Evolutionary conservation across 1,139 yeast species (phyloP).

Genomic region (Yamadazyma atlantica): DNA sequence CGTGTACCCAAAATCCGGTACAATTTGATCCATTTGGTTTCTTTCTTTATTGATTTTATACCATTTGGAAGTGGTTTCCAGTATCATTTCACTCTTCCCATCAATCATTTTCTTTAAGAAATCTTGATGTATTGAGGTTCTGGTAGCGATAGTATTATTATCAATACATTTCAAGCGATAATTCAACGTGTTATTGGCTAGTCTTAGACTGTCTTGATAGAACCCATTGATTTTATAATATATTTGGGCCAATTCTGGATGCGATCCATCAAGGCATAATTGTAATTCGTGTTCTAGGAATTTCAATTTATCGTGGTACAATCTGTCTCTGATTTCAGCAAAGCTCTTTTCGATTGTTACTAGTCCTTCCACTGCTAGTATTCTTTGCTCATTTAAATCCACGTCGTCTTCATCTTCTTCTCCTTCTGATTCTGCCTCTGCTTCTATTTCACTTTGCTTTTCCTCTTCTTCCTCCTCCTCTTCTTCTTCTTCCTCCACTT

Average conservation of each 20-base stretch:
- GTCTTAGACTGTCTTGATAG: slow-evolving; percentile 65
- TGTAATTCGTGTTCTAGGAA: slow-evolving; percentile 80
- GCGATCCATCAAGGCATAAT: slow-evolving; percentile 85
- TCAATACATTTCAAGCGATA: slow-evolving; percentile 77
- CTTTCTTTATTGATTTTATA: slow-evolving; percentile 89
- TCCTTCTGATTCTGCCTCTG: slow-evolving; percentile 7
- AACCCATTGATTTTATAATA: slow-evolving; percentile 71
- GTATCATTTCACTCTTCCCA: slow-evolving; percentile 61
- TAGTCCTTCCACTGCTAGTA: slow-evolving; percentile 66
- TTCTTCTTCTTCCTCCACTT: slow-evolving; percentile 14
- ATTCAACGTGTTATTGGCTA: slow-evolving; percentile 67
- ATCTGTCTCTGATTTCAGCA: slow-evolving; percentile 78
- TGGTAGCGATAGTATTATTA: slow-evolving; percentile 74
- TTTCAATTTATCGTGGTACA: slow-evolving; percentile 71
- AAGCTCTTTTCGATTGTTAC: slow-evolving; percentile 81
- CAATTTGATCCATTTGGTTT: slow-evolving; percentile 76
- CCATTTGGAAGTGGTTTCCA: slow-evolving; percentile 84
- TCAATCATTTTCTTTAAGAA: slow-evolving; percentile 71
- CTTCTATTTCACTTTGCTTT: slow-evolving; percentile 9
- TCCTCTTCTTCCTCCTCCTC: slow-evolving; percentile 16
- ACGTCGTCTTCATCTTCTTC: slow-evolving; percentile 32
- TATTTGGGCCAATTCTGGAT: slow-evolving; percentile 73
- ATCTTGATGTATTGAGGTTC: slow-evolving; percentile 85
- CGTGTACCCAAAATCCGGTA: slow-evolving; percentile 39
- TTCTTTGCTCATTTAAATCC: slow-evolving; percentile 50